A percentile compares a stretch with the other conserved stretches of the same genome.
These are phyloP conservation scores for Ophiocordyceps camponoti-floridani DNA, from an alignment of 2,329 filamentous ascomycete genomes.

Conservation along the genomic window DNA sequence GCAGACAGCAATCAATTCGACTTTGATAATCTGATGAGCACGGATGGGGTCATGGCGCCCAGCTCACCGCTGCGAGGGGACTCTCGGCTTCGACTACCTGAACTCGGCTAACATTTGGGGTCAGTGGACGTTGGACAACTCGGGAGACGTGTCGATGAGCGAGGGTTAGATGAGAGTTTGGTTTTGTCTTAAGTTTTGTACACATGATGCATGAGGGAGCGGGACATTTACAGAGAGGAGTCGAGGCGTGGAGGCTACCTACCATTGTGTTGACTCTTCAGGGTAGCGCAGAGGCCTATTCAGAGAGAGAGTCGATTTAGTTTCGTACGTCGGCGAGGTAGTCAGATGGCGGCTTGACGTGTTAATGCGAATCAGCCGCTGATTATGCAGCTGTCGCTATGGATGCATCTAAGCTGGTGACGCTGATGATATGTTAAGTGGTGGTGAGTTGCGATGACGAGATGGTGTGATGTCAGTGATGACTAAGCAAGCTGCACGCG, in stretches of 20 bases:
- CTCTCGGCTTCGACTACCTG: constrained; percentile 12
- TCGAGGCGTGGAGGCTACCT: background rate
- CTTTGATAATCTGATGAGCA: constrained; percentile 28
- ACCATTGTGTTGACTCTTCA: background rate
- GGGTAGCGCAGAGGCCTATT: too few species aligned
- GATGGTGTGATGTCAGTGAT: too few species aligned
- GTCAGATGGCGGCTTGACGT: too few species aligned
- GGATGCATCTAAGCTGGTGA: too few species aligned
- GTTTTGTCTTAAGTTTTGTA: background rate
- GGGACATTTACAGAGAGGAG: background rate
- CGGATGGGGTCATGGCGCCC: constrained; percentile 23
- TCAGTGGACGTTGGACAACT: constrained; percentile 11
- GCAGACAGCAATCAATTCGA: constrained; percentile 19
- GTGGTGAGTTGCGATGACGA: too few species aligned
- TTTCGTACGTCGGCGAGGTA: too few species aligned
- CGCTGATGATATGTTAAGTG: too few species aligned
- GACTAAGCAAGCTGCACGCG: too few species aligned
- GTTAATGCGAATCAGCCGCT: too few species aligned
- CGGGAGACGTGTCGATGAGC: background rate
- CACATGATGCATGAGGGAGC: background rate
- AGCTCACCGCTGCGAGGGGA: constrained; percentile 25
- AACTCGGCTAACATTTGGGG: constrained; percentile 11
- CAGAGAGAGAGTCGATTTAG: too few species aligned
- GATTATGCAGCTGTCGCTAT: too few species aligned
- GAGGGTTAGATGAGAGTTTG: background rate